Conservation (phyloP, 2,329 filamentous ascomycete species). For the Venturia effusa region DNA sequence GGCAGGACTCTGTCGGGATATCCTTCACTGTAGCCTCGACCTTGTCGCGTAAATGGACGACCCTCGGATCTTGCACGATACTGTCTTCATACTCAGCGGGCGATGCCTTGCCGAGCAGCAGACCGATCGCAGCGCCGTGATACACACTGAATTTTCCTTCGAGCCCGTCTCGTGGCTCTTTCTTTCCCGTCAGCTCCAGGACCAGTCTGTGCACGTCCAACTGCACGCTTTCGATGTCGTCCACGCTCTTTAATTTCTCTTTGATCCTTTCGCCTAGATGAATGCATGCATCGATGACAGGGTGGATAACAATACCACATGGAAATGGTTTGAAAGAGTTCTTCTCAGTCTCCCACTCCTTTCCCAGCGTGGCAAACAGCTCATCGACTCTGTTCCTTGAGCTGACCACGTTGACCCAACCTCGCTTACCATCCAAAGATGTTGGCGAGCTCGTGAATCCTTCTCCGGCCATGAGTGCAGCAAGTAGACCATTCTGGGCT, state of each 20-base stretch:
- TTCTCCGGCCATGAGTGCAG: slow-evolving; percentile 34
- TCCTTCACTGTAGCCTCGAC: slow-evolving; percentile 34
- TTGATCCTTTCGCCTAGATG: slow-evolving; percentile 33
- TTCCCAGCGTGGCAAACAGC: slow-evolving; percentile 26
- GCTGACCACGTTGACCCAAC: slow-evolving; percentile 43
- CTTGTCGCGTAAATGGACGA: slow-evolving; percentile 34
- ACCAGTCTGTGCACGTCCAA: slow-evolving; percentile 41
- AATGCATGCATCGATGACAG: slow-evolving; percentile 41
- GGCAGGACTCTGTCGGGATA: slow-evolving; percentile 33
- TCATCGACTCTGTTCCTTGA: slow-evolving; percentile 29
- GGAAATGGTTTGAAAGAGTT: slow-evolving; percentile 49
- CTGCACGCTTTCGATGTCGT: slow-evolving; percentile 38
- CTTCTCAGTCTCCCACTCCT: slow-evolving; percentile 40
- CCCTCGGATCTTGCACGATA: slow-evolving; percentile 31
- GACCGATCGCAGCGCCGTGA: slow-evolving; percentile 40
- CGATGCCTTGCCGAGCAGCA: slow-evolving; percentile 41
- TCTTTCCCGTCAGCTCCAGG: slow-evolving; percentile 42
- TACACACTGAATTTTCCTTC: slow-evolving; percentile 47
- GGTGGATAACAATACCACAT: slow-evolving; percentile 47
- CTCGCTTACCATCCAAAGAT: slow-evolving; percentile 41
- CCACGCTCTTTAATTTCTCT: slow-evolving; percentile 19
- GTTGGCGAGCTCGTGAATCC: slow-evolving; percentile 39
- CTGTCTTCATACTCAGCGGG: slow-evolving; percentile 41
- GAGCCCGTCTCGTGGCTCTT: slow-evolving; percentile 36
- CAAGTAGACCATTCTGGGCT: slow-evolving; percentile 40